Percentiles rank a stretch among this genome's conserved stretches.
phyloP scores from a whole-genome alignment of 306 rosid species.

The Fagus sylvatica region DNA sequence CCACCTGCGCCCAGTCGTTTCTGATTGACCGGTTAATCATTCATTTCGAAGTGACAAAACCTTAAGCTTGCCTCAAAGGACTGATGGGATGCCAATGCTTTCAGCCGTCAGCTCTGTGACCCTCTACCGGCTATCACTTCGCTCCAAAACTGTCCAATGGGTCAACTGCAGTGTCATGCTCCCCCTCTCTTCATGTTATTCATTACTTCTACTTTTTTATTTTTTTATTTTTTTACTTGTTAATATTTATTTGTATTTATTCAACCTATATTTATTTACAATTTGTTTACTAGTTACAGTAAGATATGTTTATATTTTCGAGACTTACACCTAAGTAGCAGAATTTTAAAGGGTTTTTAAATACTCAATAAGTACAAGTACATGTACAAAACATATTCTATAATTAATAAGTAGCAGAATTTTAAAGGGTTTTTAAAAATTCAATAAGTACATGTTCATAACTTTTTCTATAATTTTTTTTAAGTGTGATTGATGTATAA shows the following conservation, averaged over 20 bases:
- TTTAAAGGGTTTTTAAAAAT: too few relatives aligned
- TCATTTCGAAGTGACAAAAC: slow-evolving; percentile 74
- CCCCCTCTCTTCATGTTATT: neutral
- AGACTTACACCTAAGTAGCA: neutral
- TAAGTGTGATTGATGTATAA: too few relatives aligned
- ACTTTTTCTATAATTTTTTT: too few relatives aligned
- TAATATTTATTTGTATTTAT: neutral
- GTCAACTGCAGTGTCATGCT: neutral
- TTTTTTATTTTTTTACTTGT: too few relatives aligned
- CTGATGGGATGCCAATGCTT: slow-evolving; percentile 34
- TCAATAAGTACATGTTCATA: too few relatives aligned
- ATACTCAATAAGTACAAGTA: too few relatives aligned
- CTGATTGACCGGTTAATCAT: slow-evolving; percentile 50
- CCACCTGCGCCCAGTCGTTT: slow-evolving; percentile 41
- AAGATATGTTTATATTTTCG: neutral
- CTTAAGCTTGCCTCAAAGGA: slow-evolving; percentile 54
- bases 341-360: too few relatives aligned
- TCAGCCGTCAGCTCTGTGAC: slow-evolving; percentile 48
- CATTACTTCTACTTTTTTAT: neutral
- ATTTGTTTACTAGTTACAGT: neutral
- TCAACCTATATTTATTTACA: neutral
- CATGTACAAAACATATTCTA: too few relatives aligned
- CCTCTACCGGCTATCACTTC: neutral
- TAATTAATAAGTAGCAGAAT: too few relatives aligned
- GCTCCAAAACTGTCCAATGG: neutral